Evolutionary conservation across 1,139 yeast genomes (phyloP).

Genomic region (Kazachstania sp.): DNA sequence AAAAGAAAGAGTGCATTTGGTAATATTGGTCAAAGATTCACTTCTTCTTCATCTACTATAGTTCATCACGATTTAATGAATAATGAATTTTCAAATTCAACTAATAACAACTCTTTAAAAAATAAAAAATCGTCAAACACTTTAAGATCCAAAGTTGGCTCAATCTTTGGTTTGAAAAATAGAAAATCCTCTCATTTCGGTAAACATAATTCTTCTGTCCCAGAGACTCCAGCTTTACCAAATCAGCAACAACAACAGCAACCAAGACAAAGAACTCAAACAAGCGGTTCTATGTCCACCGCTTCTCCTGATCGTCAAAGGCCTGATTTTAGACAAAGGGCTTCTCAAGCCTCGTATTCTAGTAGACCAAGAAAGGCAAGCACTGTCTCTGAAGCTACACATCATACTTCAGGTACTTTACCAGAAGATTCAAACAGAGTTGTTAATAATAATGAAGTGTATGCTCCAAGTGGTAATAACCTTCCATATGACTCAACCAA

Average conservation of each 20-base stretch:
- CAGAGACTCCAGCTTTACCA: slow-evolving; percentile 9
- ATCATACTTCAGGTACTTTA: not conserved
- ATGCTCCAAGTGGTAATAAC: not conserved
- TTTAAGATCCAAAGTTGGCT: slow-evolving; percentile 73
- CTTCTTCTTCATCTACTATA: slow-evolving; percentile 22
- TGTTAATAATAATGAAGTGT: not conserved
- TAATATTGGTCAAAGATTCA: slow-evolving; percentile 15
- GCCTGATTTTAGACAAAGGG: not conserved
- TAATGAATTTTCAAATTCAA: slow-evolving; percentile 24
- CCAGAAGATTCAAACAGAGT: not conserved
- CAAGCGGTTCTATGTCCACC: not conserved
- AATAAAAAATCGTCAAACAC: slow-evolving; percentile 31
- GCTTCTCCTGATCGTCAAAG: not conserved
- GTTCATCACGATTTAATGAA: slow-evolving; percentile 25
- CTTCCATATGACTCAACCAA: not conserved
- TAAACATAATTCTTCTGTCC: slow-evolving; percentile 10
- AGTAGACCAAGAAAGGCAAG: slow-evolving; percentile 2
- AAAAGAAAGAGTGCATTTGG: slow-evolving; percentile 17
- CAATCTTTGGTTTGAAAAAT: slow-evolving; percentile 51
- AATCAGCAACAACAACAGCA: not conserved
- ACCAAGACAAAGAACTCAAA: not conserved
- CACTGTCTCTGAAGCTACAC: not conserved
- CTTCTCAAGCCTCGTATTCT: not conserved
- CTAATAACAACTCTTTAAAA: slow-evolving; percentile 17
- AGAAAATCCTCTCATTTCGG: slow-evolving; percentile 18